phyloP scores from a whole-genome alignment of 2,329 filamentous ascomycete species.

The Mycogone perniciosa region DNA sequence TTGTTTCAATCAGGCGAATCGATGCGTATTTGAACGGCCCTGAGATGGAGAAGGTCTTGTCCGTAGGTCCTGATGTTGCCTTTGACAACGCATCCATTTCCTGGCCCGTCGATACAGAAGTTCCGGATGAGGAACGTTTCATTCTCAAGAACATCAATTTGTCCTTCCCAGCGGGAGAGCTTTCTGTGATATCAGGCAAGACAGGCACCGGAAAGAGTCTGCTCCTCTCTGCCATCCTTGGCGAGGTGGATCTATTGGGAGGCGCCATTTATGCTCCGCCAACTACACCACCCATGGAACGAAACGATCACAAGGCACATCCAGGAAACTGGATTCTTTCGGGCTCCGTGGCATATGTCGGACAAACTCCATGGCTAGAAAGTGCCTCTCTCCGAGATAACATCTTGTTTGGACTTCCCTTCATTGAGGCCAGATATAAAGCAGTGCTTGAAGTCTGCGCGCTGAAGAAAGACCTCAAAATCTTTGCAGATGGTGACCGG shows the following conservation, averaged over 20 bases:
- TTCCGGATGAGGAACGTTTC: constrained; percentile 54
- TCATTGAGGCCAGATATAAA: constrained; percentile 60
- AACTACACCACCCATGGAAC: constrained; percentile 44
- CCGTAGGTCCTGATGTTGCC: constrained; percentile 51
- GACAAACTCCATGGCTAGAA: constrained; percentile 80
- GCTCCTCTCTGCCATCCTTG: constrained; percentile 65
- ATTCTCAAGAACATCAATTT: constrained; percentile 58
- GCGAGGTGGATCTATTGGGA: constrained; percentile 63
- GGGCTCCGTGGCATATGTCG: constrained; percentile 65
- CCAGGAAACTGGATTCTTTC: constrained; percentile 62
- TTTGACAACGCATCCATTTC: constrained; percentile 65
- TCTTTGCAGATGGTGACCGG: constrained; percentile 67
- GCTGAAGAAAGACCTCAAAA: constrained; percentile 67
- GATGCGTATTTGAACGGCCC: constrained; percentile 63
- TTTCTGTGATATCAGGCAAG: constrained; percentile 70
- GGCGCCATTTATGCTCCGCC: constrained; percentile 54
- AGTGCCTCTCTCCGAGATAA: constrained; percentile 75
- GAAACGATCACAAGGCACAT: constrained; percentile 58
- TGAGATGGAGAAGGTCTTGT: constrained; percentile 52
- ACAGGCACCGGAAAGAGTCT: constrained; percentile 76
- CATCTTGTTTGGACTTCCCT: constrained; percentile 69
- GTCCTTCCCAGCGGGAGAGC: constrained; percentile 59
- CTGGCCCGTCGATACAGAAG: constrained; percentile 63
- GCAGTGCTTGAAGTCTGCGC: constrained; percentile 68
- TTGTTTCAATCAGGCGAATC: constrained; percentile 66